A percentile compares a stretch with the other conserved stretches of the same genome.
These are phyloP conservation scores for Tolypocladium pustulatum DNA, from an alignment of 2,329 filamentous ascomycete species.

Conservation along the genomic window DNA sequence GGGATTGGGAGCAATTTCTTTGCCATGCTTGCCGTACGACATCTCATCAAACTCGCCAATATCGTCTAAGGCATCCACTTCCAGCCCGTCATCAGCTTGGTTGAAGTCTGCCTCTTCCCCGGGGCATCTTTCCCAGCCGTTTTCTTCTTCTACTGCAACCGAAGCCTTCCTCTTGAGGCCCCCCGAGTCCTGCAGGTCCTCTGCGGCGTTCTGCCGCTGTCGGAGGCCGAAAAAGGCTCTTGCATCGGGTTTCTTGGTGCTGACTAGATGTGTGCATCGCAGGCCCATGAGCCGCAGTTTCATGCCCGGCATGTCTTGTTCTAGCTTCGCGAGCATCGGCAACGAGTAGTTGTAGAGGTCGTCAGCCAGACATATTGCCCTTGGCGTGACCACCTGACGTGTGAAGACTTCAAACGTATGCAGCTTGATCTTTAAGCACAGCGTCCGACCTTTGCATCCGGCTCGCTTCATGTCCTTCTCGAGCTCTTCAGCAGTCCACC, in stretches of 20 bases:
- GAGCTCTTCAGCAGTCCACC: slow-evolving; percentile 72
- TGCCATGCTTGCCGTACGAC: slow-evolving; percentile 28
- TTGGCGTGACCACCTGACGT: slow-evolving; percentile 65
- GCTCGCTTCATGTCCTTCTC: slow-evolving; percentile 75
- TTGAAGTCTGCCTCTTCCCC: slow-evolving; percentile 44
- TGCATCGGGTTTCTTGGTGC: slow-evolving; percentile 69
- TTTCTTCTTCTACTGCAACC: slow-evolving; percentile 19
- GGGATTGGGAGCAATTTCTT: slow-evolving; percentile 39
- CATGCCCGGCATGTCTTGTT: slow-evolving; percentile 72
- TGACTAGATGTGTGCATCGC: slow-evolving; percentile 77
- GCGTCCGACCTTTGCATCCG: slow-evolving; percentile 78
- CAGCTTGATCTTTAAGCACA: slow-evolving; percentile 86
- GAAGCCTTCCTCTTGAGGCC: slow-evolving; percentile 24
- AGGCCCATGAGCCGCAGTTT: slow-evolving; percentile 80
- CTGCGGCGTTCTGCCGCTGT: slow-evolving; percentile 14
- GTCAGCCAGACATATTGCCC: slow-evolving; percentile 60
- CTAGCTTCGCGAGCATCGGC: slow-evolving; percentile 74
- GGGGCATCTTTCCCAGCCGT: slow-evolving; percentile 57
- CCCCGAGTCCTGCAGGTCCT: slow-evolving; percentile 6
- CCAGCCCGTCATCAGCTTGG: background rate
- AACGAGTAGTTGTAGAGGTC: slow-evolving; percentile 76
- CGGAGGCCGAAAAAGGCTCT: slow-evolving; percentile 68
- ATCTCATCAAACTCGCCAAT: background rate
- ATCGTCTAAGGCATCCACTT: background rate
- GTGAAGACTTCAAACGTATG: slow-evolving; percentile 91